These are phyloP conservation scores for Chrysochromulina parva DNA, from an alignment of 78 protist species.

Conservation along the genomic window DNA sequence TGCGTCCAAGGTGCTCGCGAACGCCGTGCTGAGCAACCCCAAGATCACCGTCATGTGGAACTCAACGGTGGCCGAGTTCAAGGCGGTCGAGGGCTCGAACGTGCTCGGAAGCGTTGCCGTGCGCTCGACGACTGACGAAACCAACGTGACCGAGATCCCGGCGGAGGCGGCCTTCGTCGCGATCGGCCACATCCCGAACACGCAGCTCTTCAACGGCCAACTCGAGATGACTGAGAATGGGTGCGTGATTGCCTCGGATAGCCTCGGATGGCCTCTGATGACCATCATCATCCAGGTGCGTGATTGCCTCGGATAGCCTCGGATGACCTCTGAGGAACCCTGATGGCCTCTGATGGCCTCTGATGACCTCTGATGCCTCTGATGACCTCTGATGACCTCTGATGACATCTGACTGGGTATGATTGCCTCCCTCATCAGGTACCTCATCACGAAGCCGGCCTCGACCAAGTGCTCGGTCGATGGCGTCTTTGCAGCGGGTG, in stretches of 20 bases:
- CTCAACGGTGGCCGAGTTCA: not conserved
- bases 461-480: not conserved
- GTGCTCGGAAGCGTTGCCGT: not conserved
- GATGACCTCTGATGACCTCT: not conserved
- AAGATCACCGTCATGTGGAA: not conserved
- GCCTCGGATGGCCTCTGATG: no score
- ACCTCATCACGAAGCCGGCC: not conserved
- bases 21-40: not conserved
- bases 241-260: no score
- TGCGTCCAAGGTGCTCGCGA: constrained; percentile 35
- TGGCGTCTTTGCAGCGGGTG: constrained; percentile 43
- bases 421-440: not conserved
- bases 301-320: no score
- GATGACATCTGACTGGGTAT: no score
- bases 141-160: not conserved
- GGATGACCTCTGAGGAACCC: no score
- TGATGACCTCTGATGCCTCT: no score
- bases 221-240: not conserved
- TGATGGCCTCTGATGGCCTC: no score
- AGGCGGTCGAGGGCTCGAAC: not conserved
- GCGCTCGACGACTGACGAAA: not conserved
- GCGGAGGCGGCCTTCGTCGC: constrained; percentile 24
- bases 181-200: constrained; percentile 48
- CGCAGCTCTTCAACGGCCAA: constrained; percentile 18
- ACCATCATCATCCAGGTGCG: no score